Evolutionary conservation across 345 rosid species (phyloP), one percentile per base, ranked within the genome.

Genomic region (Eucalyptus caleyi): DNA sequence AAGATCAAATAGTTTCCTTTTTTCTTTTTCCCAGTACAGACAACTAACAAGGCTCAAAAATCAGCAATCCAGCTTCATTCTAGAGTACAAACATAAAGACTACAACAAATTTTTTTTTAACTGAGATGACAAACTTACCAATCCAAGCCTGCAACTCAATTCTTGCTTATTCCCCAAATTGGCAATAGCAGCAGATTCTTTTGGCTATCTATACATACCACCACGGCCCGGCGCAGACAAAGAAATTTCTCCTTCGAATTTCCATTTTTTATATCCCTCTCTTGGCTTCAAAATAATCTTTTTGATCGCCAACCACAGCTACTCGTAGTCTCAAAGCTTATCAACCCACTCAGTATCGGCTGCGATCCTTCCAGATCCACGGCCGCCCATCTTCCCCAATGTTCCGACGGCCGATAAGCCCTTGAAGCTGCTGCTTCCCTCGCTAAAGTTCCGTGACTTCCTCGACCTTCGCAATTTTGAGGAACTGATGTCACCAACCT

Each of bases 371-470:
- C 97, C 99, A 2, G 99, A 95, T 86, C 97, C 93, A 16, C 96
- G 95, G 72, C 97, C 95, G 5, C 95, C 95, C 90, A 94, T 95
- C 90, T 92, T 97, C 6, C 97, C 95, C 42, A 95, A 95, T 49
- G 99, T 92, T 32, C 97, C 94, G 13, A 95, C 94, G 10, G 95
- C 93, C 42, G 94, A 92, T 89, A 98, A 87, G 50, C 99, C 94
- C 95, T 95, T 97, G 94, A 98, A 96, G 92, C 98, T 98, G 93
- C 98, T 95, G 93, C 99, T 98, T 90, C 96, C 99, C 93, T 98
- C 99, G 2, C 94, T 93, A 67, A 94, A 93, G 93, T 95, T 97
- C 88, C 92, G 90, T 1, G 98, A 96, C 95, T 81, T 95, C 92
- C 99, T 93, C 2, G 93, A 89, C 92, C 93, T 97, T 89, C 95